Conservation (phyloP, 306 rosid genomes). For the Lagenaria siceraria region DNA sequence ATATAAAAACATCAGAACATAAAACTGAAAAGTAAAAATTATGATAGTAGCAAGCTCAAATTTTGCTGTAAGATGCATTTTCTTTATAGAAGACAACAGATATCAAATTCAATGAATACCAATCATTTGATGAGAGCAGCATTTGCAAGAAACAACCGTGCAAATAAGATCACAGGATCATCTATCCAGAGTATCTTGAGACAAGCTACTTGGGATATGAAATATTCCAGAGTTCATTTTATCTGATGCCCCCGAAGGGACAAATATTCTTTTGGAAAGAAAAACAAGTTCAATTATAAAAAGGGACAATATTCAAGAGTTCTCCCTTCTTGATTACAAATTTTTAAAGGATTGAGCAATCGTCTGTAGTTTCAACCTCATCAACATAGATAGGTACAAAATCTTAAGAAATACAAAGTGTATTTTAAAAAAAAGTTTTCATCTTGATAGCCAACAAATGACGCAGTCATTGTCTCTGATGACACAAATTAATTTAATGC, state of each 20-base stretch:
- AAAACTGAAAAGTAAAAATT: neutral
- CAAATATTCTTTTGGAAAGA: no score
- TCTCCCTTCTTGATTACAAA: no score
- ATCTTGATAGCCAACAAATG: neutral
- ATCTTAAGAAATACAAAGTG: neutral
- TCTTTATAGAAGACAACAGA: neutral
- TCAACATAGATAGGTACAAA: neutral
- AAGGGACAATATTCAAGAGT: no score
- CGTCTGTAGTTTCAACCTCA: neutral
- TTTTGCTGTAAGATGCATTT: neutral
- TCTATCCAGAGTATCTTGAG: no score
- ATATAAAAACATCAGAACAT: neutral
- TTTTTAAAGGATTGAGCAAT: neutral
- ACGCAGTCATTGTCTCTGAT: neutral
- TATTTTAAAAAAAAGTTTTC: neutral
- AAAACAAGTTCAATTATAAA: no score
- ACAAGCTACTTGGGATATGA: no score
- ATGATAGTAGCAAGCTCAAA: neutral
- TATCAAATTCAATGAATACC: neutral
- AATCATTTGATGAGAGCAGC: neutral
- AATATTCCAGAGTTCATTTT: no score
- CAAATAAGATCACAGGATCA: no score
- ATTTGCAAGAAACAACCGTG: neutral
- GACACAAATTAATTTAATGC: neutral
- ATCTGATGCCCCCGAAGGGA: no score